phyloP scores from a whole-genome alignment of 352 stramenopile genomes.

The Pythium apleroticum region DNA sequence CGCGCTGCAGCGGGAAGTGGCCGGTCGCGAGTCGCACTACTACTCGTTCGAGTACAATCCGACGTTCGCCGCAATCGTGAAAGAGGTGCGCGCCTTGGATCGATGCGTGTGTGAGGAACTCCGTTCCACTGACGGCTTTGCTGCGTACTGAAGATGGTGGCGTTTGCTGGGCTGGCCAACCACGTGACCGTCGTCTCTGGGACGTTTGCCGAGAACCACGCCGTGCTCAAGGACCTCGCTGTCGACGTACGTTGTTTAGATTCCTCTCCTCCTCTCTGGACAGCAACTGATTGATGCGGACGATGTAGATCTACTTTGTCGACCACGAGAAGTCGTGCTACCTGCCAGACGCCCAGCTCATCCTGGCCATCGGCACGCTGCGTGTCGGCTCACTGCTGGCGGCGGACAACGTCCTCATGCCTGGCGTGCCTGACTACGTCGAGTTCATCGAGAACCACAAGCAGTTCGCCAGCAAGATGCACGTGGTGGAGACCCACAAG shows the following conservation, averaged over 20 bases:
- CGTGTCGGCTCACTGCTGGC: conserved; percentile 38
- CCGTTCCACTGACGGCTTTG: no score
- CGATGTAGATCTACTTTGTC: conserved; percentile 36
- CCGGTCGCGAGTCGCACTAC: conserved; percentile 26
- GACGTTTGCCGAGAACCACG: conserved; percentile 32
- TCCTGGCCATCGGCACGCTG: conserved; percentile 31
- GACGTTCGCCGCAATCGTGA: conserved; percentile 34
- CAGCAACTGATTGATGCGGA: not conserved
- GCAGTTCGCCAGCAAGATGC: no score
- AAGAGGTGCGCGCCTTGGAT: conserved; percentile 27
- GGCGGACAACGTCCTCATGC: conserved; percentile 41
- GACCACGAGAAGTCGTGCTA: conserved; percentile 44
- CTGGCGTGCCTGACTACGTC: conserved; percentile 34
- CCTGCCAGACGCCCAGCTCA: conserved; percentile 37
- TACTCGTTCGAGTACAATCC: conserved; percentile 51
- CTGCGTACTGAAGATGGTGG: no score
- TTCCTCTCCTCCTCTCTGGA: no score
- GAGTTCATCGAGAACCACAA: conserved; percentile 20
- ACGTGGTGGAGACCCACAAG: no score
- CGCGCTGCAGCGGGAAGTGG: conserved; percentile 30
- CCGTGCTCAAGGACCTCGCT: conserved; percentile 18
- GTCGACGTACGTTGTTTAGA: no score
- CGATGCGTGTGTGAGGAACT: no score
- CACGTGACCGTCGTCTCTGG: conserved; percentile 40
- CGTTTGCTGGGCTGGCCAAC: conserved; percentile 33